Evolutionary conservation across 495 filamentous ascomycete species (phyloP), one percentile per base, ranked within the genome.

Genomic region (Aspergillus saccharolyticus): DNA sequence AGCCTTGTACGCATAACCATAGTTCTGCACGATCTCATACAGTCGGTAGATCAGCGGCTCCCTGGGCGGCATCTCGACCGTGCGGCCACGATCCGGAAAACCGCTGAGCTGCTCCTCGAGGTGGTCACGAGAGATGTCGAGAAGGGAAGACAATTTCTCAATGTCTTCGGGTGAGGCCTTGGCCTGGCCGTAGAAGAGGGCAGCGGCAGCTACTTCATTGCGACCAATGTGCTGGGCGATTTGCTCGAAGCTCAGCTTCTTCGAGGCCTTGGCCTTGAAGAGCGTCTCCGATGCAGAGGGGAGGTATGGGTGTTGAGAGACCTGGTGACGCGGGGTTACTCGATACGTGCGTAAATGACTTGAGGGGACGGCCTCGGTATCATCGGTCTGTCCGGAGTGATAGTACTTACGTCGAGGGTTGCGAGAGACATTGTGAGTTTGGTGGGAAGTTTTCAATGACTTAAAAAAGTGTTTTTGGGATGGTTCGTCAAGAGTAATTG

Each of bases 11-110:
- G 94, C 89, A 71, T 95, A 94, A 6, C 94, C 94, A 67, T 97
- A 98, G 68, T 96, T 98, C 82, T 97, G 92, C 65, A 98, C 88
- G 70, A 97, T 90, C 79, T 98, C 94, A 72, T 90, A 98, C 55
- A 98, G 70, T 0, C 94, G 80, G 68, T 98, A 98, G 67, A 98
- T 93, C 60, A 97, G 72, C 16, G 94, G 94, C 66, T 98, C 94
- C 53, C 84, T 86, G 28, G 94, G 94, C 12, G 94, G 94, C 92
- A 98, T 96, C 50, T 95, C 90, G 8, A 90, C 84, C 1, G 83
- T 78, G n/a, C 82, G 78, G 33, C 94, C 94, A 2, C 94, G 82
- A 69, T 96, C 88, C 0, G 94, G 94, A 69, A 85, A 91, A 0
- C 84, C 86, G 20, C 77, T 71, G 55, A 95, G 77, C 63, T 91